Conservation (phyloP, 2,329 filamentous ascomycete genomes). For the Fusarium euwallaceae region DNA sequence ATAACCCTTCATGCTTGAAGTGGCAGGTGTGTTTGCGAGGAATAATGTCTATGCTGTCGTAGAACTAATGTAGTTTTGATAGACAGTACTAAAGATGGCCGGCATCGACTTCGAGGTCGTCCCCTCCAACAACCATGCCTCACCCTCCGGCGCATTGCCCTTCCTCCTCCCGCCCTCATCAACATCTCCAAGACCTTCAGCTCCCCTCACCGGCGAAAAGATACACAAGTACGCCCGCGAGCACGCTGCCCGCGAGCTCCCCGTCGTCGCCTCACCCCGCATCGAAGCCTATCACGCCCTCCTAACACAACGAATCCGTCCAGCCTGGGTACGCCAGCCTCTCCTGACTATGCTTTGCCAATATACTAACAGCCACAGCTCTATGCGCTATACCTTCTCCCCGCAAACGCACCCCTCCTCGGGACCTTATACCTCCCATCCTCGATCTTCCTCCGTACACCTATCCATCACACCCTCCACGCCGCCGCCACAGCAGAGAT, state of each 20-base stretch:
- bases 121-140: conserved; percentile 92
- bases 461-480: conserved; percentile 76
- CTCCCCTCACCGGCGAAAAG: conserved; percentile 65
- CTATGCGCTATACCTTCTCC: conserved; percentile 83
- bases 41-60: neutral
- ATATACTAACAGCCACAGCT: conserved; percentile 63
- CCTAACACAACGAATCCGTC: conserved; percentile 81
- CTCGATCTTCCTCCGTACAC: conserved; percentile 71
- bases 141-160: conserved; percentile 87
- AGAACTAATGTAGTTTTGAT: neutral
- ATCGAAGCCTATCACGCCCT: conserved; percentile 84
- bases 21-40: conserved; percentile 80
- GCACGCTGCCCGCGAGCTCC: conserved; percentile 51
- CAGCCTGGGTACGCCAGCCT: conserved; percentile 77
- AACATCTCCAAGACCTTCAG: conserved; percentile 58
- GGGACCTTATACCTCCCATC: conserved; percentile 79
- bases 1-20: conserved; percentile 93
- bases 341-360: neutral
- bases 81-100: conserved; percentile 88
- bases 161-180: conserved; percentile 77
- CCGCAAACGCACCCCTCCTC: conserved; percentile 77
- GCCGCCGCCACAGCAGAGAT: conserved; percentile 82
- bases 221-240: conserved; percentile 77
- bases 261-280: conserved; percentile 66
- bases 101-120: conserved; percentile 75